Percentiles rank a stretch among this genome's conserved stretches.
Conservation (phyloP, 495 filamentous ascomycete genomes). For the Thermothielavioides terrestris region DNA sequence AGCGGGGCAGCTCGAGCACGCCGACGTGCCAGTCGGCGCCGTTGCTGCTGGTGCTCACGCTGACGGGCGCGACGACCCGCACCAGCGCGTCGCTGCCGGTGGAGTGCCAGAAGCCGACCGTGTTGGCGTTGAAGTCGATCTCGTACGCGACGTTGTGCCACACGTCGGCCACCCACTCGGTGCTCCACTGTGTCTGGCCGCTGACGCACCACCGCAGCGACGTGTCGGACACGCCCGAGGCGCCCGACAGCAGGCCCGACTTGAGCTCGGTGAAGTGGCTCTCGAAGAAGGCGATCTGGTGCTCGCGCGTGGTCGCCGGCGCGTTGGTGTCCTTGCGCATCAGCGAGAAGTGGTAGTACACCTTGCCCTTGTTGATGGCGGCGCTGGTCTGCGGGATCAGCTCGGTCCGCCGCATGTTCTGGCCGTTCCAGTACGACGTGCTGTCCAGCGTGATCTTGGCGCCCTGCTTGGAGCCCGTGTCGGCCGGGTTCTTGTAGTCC, state of each 20-base stretch:
- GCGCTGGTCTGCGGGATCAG: constrained; percentile 61
- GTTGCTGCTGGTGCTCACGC: constrained; percentile 54
- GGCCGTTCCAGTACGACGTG: constrained; percentile 52
- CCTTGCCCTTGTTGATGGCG: constrained; percentile 51
- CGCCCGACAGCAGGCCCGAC: constrained; percentile 55
- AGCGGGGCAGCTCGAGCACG: constrained; percentile 56
- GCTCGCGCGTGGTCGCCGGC: constrained; percentile 53
- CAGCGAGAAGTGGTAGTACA: constrained; percentile 65
- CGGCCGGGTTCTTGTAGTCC: constrained; percentile 59
- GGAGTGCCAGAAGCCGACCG: constrained; percentile 63
- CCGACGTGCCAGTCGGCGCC: constrained; percentile 72
- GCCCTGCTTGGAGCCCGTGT: constrained; percentile 51
- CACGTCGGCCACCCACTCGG: constrained; percentile 44
- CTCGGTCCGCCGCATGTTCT: constrained; percentile 49
- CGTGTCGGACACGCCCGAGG: constrained; percentile 43
- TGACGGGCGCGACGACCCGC: constrained; percentile 47
- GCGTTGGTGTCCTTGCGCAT: constrained; percentile 50
- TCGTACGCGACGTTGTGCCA: constrained; percentile 75
- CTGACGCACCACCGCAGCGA: constrained; percentile 36
- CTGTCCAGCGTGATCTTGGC: constrained; percentile 60
- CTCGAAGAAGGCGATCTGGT: constrained; percentile 71
- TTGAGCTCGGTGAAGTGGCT: constrained; percentile 72
- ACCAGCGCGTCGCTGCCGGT: constrained; percentile 48
- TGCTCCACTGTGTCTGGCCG: constrained; percentile 37
- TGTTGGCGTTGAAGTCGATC: constrained; percentile 52